Evolutionary conservation across 164 flowering plant species (phyloP), one percentile per base, ranked within the genome.

Genomic region (Paratinospora sagittata): DNA sequence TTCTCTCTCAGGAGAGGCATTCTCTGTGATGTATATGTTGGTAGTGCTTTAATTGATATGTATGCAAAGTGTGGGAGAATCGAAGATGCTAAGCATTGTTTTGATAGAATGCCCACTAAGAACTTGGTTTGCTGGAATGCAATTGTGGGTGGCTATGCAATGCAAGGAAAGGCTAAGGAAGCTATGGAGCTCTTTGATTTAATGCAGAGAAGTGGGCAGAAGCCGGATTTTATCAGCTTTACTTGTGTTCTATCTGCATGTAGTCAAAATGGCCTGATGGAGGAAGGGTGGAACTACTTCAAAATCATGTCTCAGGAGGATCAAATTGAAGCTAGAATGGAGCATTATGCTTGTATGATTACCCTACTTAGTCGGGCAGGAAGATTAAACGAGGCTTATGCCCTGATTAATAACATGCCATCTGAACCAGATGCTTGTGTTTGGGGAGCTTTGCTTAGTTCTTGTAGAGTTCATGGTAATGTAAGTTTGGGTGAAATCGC

Each of bases 371-470:
- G 97, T 52, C 92, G 92, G 64, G 82, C 80, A 21, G 97, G 92
- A 73, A 84, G 76, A 76, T 83, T 88, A 27, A 80, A 88, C 67
- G 94, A 91, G 72, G 97, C 94, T 58, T 87, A 81, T 78, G 67
- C 81, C 45, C 71, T 88, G 81, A 87, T 91, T 49, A 78, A 74
- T 64, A 75, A 76, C 65, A 89, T 91, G 89, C 86, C 91, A 16
- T 74, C 72, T 24, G 81, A 88, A 69, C 90, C 97, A 1, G 90
- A 91, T 85, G 85, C 88, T 68, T 89, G 95, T 77, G 86, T 91
- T 67, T 91, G 95, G 94, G 94, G 94, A 75, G 88, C 93, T 66
- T 78, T 91, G 47, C 87, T 89, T n/a, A 83, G 89, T 81, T 88
- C 89, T 49, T 89, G 94, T 67, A 80, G 88, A 76, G 77, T 86